Percentiles rank a stretch among this genome's conserved stretches.
These are phyloP conservation scores for Cyclostephanos tholiformis DNA, from an alignment of 108 stramenopile species.

Conservation along the genomic window DNA sequence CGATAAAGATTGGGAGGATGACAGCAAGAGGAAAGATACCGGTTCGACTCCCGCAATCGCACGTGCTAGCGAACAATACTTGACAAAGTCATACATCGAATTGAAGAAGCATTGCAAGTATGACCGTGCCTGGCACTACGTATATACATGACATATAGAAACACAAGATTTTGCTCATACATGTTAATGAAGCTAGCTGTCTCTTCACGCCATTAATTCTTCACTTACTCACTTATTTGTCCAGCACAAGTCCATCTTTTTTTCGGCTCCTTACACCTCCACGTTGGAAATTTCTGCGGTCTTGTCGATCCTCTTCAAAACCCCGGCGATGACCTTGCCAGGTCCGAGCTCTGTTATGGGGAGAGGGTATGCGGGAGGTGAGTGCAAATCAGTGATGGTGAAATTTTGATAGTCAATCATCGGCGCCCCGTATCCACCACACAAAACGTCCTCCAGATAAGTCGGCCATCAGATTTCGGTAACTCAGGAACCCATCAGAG, in stretches of 20 bases:
- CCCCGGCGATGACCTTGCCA: slow-evolving; percentile 95
- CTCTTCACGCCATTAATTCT: not conserved
- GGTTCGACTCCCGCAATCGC: slow-evolving; percentile 49
- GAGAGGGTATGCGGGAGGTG: too few species aligned
- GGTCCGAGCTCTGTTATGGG: slow-evolving; percentile 91
- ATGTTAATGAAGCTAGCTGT: not conserved
- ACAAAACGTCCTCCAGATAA: too few species aligned
- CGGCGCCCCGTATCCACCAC: too few species aligned
- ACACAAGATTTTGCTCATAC: not conserved
- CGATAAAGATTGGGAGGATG: slow-evolving; percentile 56
- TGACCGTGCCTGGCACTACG: not conserved
- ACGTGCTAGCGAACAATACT: slow-evolving; percentile 60
- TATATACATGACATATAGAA: not conserved
- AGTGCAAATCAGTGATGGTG: too few species aligned
- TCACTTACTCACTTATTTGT: not conserved
- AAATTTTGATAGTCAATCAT: too few species aligned
- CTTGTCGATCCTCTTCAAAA: slow-evolving; percentile 95
- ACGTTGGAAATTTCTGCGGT: slow-evolving; percentile 86
- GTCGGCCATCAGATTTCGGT: too few species aligned
- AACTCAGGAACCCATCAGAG: too few species aligned
- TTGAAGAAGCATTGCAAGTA: slow-evolving; percentile 23
- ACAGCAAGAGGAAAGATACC: slow-evolving; percentile 61
- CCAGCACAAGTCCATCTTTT: not conserved
- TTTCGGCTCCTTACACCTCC: slow-evolving; percentile 70
- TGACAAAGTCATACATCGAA: slow-evolving; percentile 39